phyloP scores from a whole-genome alignment of 2,329 filamentous ascomycete genomes.

The Sclerotiophoma versabilis region DNA sequence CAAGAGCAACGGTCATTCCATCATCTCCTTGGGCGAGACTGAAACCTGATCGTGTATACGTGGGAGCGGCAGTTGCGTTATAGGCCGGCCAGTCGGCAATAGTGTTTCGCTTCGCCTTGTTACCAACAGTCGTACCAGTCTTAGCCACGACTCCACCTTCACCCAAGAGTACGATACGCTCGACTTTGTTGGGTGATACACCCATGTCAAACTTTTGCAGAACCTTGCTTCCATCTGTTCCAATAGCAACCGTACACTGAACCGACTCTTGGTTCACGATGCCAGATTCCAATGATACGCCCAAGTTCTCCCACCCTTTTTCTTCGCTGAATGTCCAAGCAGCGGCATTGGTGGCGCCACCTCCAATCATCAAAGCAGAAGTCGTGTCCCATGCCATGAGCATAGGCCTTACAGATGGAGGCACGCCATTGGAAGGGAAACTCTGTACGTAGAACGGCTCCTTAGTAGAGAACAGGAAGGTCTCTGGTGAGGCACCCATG shows the following conservation, averaged over 20 bases:
- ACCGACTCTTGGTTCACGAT: conserved; percentile 66
- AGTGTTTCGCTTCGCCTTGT: conserved; percentile 61
- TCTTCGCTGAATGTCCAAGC: conserved; percentile 75
- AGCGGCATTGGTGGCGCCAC: conserved; percentile 68
- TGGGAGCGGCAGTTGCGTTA: conserved; percentile 76
- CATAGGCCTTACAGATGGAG: conserved; percentile 72
- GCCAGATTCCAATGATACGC: conserved; percentile 67
- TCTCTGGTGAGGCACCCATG: conserved; percentile 69
- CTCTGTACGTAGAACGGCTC: conserved; percentile 68
- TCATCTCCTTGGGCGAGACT: conserved; percentile 72
- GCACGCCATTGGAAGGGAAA: conserved; percentile 58
- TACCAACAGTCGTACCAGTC: conserved; percentile 58
- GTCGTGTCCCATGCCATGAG: conserved; percentile 76
- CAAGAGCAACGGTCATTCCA: conserved; percentile 78
- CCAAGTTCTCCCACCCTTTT: conserved; percentile 71
- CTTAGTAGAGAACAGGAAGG: conserved; percentile 74
- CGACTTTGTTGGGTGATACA: conserved; percentile 76
- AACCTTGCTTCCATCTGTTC: conserved; percentile 78
- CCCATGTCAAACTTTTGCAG: conserved; percentile 81
- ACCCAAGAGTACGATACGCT: conserved; percentile 71
- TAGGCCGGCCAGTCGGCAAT: conserved; percentile 77
- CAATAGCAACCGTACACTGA: conserved; percentile 71
- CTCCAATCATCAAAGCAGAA: conserved; percentile 77
- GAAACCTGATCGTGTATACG: conserved; percentile 68
- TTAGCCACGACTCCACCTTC: conserved; percentile 61